Percentiles rank a stretch among this genome's conserved stretches.
Evolutionary conservation across 331 rosid genomes (phyloP).

Genomic region (Malus hybrid): DNA sequence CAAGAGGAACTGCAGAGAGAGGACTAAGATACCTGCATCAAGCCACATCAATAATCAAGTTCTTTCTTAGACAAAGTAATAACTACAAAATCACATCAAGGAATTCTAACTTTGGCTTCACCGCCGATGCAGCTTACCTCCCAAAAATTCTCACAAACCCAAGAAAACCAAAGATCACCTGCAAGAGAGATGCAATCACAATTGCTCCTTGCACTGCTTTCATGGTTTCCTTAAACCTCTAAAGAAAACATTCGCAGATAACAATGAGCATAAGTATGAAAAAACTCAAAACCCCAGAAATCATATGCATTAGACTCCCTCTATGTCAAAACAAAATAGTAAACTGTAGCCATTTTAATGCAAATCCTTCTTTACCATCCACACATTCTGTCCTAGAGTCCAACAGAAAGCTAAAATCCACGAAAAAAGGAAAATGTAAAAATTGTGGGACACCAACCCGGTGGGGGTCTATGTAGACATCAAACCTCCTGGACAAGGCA

Average conservation of each 20-base stretch:
- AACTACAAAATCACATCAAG: neutral
- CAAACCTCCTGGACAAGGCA: constrained; percentile 50
- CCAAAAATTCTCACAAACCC: constrained; percentile 77
- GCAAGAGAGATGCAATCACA: constrained; percentile 58
- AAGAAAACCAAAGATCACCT: constrained; percentile 61
- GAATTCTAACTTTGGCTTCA: neutral
- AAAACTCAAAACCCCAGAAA: neutral
- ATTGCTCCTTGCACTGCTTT: constrained; percentile 74
- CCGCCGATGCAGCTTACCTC: constrained; percentile 32
- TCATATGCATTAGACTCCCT: neutral
- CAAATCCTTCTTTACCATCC: neutral
- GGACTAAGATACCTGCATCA: constrained; percentile 75
- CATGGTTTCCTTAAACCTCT: constrained; percentile 72
- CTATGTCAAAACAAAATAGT: neutral
- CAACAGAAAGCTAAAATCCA: neutral
- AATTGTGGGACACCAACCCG: constrained; percentile 37
- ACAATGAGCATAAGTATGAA: constrained; percentile 5
- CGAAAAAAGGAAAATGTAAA: neutral
- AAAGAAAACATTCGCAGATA: neutral
- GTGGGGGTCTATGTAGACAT: constrained; percentile 37
- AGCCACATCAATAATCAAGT: neutral
- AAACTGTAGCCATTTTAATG: neutral
- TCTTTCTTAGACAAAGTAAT: constrained; percentile 17
- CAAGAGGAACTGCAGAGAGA: constrained; percentile 74
- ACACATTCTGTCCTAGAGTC: neutral